These are phyloP conservation scores for Erucastrum elatum DNA, from an alignment of 345 rosid genomes.

Conservation along the genomic window DNA sequence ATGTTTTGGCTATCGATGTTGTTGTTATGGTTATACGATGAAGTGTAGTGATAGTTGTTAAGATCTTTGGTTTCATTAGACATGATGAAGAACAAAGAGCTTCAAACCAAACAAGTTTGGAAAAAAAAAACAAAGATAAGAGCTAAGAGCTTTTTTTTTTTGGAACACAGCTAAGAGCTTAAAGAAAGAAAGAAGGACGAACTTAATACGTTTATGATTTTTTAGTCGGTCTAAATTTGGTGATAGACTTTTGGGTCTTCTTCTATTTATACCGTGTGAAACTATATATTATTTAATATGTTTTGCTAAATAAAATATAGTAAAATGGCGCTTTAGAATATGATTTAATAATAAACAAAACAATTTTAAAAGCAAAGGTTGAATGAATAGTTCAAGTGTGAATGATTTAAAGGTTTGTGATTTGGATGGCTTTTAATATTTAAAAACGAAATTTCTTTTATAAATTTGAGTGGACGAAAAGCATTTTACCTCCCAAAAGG, in stretches of 20 bases:
- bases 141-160: constrained; percentile 5
- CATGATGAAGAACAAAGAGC: constrained; percentile 46
- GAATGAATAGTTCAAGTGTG: constrained; percentile 27
- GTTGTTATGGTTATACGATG: constrained; percentile 26
- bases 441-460: constrained; percentile 14
- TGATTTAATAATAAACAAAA: background rate
- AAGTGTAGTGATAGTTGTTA: constrained; percentile 40
- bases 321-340: background rate
- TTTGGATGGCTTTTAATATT: constrained; percentile 39
- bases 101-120: background rate
- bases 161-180: constrained; percentile 5
- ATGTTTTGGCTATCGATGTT: constrained; percentile 13
- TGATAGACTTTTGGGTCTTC: constrained; percentile 38
- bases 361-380: background rate
- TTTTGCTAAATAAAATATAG: background rate
- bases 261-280: constrained; percentile 37
- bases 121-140: background rate
- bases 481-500: constrained; percentile 27
- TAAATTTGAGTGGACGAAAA: constrained; percentile 49
- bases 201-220: constrained; percentile 13
- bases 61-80: constrained; percentile 65
- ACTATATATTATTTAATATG: background rate
- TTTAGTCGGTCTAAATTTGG: constrained; percentile 33
- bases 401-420: constrained; percentile 32
- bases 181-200: constrained; percentile 1